Percentiles rank a stretch among this genome's conserved stretches.
Conservation (phyloP, 2,329 filamentous ascomycete species). For the Colletotrichum gigasporum region DNA sequence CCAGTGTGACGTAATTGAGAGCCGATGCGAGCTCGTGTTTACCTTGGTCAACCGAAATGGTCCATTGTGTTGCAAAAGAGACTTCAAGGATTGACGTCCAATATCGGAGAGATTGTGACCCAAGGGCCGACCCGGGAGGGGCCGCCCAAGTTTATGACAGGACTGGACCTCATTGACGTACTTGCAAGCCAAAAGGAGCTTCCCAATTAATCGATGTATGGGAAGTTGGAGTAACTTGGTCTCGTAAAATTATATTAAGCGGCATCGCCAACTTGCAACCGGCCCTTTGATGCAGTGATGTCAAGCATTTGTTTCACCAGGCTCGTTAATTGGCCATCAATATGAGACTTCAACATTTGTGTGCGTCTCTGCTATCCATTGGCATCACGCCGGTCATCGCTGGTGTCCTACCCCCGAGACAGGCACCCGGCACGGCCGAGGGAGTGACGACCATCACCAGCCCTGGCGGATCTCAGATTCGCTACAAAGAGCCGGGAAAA, state of each 20-base stretch:
- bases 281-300: not conserved
- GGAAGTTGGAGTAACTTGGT: not conserved
- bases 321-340: not conserved
- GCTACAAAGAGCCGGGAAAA: conserved; percentile 12
- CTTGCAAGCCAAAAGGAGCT: not conserved
- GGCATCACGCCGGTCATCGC: not conserved
- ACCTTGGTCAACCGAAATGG: not conserved
- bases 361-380: not conserved
- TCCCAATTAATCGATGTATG: not conserved
- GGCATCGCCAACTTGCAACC: not conserved
- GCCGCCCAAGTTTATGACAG: not conserved
- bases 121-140: too few relatives aligned
- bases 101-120: not conserved
- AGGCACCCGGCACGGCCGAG: not conserved
- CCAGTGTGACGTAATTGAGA: not conserved
- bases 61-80: not conserved
- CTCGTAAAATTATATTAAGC: not conserved
- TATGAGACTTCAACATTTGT: not conserved
- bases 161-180: not conserved
- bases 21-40: not conserved
- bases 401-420: conserved; percentile 3
- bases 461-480: not conserved
- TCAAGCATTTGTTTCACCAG: too few relatives aligned
- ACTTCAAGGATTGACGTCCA: not conserved
- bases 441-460: conserved; percentile 13